These are phyloP conservation scores for Aspergillus puulaauensis DNA, from an alignment of 2,329 filamentous ascomycete species.

Conservation along the genomic window DNA sequence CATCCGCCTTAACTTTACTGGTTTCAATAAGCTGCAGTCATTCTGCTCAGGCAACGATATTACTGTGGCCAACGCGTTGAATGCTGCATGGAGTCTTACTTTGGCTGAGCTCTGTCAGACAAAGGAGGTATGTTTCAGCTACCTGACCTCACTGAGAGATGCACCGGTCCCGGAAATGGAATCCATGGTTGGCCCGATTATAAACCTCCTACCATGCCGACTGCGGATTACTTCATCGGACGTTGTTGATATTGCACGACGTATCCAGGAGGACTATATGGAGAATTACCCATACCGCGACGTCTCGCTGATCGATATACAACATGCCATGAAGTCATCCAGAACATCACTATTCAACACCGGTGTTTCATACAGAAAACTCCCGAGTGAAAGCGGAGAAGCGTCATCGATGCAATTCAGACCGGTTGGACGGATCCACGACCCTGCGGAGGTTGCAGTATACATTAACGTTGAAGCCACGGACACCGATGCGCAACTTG, in stretches of 20 bases:
- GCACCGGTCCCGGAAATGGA: constrained; percentile 39
- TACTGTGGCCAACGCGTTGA: constrained; percentile 57
- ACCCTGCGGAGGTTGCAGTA: constrained; percentile 50
- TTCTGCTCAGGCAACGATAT: constrained; percentile 46
- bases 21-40: constrained; percentile 30
- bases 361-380: constrained; percentile 48
- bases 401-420: constrained; percentile 33
- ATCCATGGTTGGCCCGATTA: constrained; percentile 46
- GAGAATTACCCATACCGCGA: constrained; percentile 46
- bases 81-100: constrained; percentile 70
- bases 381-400: constrained; percentile 30
- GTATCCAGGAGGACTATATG: constrained; percentile 49
- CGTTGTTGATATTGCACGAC: constrained; percentile 39
- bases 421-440: constrained; percentile 41
- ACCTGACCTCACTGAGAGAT: constrained; percentile 44
- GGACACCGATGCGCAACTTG: constrained; percentile 37
- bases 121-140: constrained; percentile 62
- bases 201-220: constrained; percentile 48
- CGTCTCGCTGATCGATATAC: constrained; percentile 47
- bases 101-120: constrained; percentile 65
- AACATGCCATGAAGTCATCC: constrained; percentile 41
- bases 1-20: constrained; percentile 29
- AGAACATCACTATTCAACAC: constrained; percentile 48
- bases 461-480: constrained; percentile 51
- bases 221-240: constrained; percentile 34